Conservation (phyloP, 129 eudicot genomes). For the Smallanthus sonchifolius region DNA sequence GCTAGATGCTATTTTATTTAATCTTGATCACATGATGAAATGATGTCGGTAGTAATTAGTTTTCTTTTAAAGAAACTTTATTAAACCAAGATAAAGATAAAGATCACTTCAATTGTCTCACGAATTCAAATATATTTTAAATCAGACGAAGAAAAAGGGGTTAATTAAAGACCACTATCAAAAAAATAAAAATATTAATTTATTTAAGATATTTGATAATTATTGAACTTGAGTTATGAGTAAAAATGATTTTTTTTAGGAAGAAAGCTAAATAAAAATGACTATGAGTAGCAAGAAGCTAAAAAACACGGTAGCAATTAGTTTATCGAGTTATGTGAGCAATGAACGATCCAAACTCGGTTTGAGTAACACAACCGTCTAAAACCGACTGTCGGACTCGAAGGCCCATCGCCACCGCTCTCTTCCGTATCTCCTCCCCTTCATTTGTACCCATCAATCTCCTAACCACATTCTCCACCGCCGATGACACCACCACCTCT, state of each 20-base stretch:
- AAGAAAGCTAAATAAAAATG: no score
- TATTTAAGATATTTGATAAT: no score
- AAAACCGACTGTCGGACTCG: conserved; percentile 20
- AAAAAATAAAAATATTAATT: no score
- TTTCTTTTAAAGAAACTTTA: no score
- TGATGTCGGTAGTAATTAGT: not conserved
- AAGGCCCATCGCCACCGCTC: conserved; percentile 33
- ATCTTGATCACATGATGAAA: not conserved
- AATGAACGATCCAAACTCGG: conserved; percentile 42
- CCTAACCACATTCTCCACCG: conserved; percentile 34
- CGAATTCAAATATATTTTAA: no score
- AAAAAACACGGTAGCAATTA: not conserved
- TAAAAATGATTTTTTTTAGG: no score
- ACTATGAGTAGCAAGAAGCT: no score
- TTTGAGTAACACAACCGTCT: conserved; percentile 26
- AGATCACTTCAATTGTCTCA: no score
- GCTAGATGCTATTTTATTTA: not conserved
- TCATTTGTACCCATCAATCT: conserved; percentile 38
- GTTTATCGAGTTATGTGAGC: conserved; percentile 35
- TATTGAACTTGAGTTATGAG: no score
- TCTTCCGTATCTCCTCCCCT: conserved; percentile 40
- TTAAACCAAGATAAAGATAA: no score
- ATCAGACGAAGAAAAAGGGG: no score
- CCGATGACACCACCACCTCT: conserved; percentile 13
- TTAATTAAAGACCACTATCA: no score